A percentile compares a stretch with the other conserved stretches of the same genome.
phyloP scores from a whole-genome alignment of 2,329 filamentous ascomycete genomes.

The Teratosphaeria epicoccoides region DNA sequence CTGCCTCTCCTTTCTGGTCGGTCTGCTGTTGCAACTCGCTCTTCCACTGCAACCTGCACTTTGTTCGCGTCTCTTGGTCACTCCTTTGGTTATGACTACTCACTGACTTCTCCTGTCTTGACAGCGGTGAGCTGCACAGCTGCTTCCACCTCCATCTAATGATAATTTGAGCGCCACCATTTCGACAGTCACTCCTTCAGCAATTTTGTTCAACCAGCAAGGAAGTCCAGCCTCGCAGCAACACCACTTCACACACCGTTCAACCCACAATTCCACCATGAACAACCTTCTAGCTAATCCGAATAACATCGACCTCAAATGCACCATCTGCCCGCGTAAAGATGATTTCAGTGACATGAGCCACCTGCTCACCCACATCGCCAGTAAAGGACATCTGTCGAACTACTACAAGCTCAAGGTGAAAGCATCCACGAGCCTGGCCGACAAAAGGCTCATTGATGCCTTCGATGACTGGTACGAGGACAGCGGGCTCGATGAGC shows the following conservation, averaged over 20 bases:
- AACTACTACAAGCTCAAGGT: constrained; percentile 74
- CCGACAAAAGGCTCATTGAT: constrained; percentile 52
- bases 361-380: constrained; percentile 82
- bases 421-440: constrained; percentile 47
- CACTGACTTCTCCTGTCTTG: constrained; percentile 3
- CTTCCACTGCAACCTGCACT: constrained; percentile 6
- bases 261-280: constrained; percentile 5
- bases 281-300: neutral
- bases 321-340: constrained; percentile 70
- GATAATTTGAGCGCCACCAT: constrained; percentile 6
- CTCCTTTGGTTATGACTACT: constrained; percentile 13
- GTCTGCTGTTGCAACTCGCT: neutral
- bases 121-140: constrained; percentile 2
- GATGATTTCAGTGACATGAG: constrained; percentile 82
- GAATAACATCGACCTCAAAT: constrained; percentile 28
- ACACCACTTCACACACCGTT: neutral
- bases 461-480: constrained; percentile 72
- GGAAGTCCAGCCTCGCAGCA: neutral
- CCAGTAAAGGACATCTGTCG: constrained; percentile 84
- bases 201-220: neutral
- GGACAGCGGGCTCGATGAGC: constrained; percentile 55
- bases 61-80: constrained; percentile 15
- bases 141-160: constrained; percentile 16
- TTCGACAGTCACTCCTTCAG: constrained; percentile 13
- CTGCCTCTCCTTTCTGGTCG: constrained; percentile 2